phyloP scores from a whole-genome alignment of 75 land plant species.

The Azolla pinnata region DNA sequence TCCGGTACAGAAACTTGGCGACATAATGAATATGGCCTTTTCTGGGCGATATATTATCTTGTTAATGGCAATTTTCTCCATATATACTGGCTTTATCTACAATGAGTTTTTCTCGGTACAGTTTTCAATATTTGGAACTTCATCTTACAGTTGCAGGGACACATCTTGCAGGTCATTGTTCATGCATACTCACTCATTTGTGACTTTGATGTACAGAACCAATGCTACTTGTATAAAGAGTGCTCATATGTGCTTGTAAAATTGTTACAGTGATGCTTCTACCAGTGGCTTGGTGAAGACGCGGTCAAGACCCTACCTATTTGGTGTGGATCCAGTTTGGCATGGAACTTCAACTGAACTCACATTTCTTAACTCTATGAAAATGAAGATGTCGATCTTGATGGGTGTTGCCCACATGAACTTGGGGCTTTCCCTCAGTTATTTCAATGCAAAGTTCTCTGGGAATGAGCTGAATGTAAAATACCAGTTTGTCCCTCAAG shows the following conservation, averaged over 20 bases:
- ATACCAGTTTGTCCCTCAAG: conserved; percentile 94
- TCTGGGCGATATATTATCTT: conserved; percentile 91
- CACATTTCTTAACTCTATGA: conserved; percentile 87
- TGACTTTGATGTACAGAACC: neutral
- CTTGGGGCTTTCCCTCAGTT: conserved; percentile 79
- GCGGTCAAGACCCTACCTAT: conserved; percentile 51
- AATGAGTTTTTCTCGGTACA: conserved; percentile 98
- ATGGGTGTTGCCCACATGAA: conserved; percentile 96
- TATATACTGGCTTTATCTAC: conserved; percentile 90
- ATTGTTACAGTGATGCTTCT: conserved; percentile 58
- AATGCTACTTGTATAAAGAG: no score
- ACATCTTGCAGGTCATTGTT: conserved; percentile 52
- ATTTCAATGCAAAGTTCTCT: conserved; percentile 80
- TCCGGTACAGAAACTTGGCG: conserved; percentile 78
- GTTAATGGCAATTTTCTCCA: conserved; percentile 92
- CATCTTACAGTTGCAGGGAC: conserved; percentile 88
- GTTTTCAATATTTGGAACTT: conserved; percentile 57
- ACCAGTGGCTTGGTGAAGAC: conserved; percentile 70
- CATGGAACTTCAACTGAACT: conserved; percentile 87
- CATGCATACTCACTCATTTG: neutral
- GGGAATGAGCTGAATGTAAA: conserved; percentile 52
- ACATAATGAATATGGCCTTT: conserved; percentile 85
- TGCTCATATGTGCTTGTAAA: no score
- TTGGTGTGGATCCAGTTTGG: conserved; percentile 96
- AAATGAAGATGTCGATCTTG: conserved; percentile 99